Conservation (phyloP, 192 early-diverging fungal species). For the Entrophospora sp. region DNA sequence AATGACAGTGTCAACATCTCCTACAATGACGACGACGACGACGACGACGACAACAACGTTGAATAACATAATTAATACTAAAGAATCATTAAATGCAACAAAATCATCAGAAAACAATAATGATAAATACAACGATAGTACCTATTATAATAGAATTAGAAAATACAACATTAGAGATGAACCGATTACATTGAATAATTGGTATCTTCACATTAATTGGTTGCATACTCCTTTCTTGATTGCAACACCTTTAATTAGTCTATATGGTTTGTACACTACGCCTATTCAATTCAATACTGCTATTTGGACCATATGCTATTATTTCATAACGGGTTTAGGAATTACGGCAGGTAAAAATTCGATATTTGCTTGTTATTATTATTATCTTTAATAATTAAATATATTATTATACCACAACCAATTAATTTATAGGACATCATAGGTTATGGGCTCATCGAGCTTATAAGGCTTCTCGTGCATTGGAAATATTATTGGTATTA, state of each 20-base stretch:
- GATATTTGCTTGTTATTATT: neutral
- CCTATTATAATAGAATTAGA: neutral
- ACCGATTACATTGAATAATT: constrained; percentile 39
- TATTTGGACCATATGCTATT: constrained; percentile 61
- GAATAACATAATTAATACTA: neutral
- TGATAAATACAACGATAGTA: too few relatives aligned
- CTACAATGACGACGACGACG: neutral
- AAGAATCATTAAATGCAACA: too few relatives aligned
- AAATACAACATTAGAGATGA: constrained; percentile 6
- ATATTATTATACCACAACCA: neutral
- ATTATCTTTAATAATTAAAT: neutral
- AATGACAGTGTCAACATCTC: neutral
- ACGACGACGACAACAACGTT: neutral
- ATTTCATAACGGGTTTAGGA: constrained; percentile 74
- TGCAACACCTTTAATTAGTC: constrained; percentile 65
- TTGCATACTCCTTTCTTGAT: constrained; percentile 54
- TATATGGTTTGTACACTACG: constrained; percentile 72
- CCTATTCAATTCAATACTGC: constrained; percentile 59
- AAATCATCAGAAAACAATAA: too few relatives aligned
- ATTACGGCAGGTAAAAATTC: constrained; percentile 66
- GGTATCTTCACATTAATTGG: constrained; percentile 59
- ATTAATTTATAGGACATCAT: constrained; percentile 57
- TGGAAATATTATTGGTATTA: constrained; percentile 57
- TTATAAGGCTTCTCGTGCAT: constrained; percentile 54
- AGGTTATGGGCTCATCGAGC: constrained; percentile 75